phyloP scores from a whole-genome alignment of 2,329 filamentous ascomycete species.

The Penicillium sp. region DNA sequence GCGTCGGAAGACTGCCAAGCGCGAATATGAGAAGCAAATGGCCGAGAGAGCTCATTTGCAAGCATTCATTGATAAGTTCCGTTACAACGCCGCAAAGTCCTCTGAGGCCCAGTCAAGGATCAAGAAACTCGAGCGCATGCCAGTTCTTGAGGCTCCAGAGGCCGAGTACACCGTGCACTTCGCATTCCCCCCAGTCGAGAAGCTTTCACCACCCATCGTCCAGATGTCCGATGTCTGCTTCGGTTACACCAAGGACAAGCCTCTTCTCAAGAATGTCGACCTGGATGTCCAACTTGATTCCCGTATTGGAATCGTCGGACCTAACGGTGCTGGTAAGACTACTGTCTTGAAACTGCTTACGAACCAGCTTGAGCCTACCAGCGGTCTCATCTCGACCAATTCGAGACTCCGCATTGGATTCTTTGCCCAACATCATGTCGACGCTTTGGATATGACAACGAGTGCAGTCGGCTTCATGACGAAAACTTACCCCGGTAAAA shows the following conservation, averaged over 20 bases:
- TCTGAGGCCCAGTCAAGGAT: constrained; percentile 97
- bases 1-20: constrained; percentile 90
- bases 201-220: constrained; percentile 93
- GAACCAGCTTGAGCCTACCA: constrained; percentile 70
- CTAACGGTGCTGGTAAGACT: constrained; percentile 97
- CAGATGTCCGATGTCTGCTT: constrained; percentile 94
- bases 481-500: constrained; percentile 80
- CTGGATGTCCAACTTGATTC: constrained; percentile 97
- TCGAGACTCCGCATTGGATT: constrained; percentile 87
- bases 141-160: constrained; percentile 83
- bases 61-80: constrained; percentile 98
- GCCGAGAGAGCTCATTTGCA: constrained; percentile 87
- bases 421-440: constrained; percentile 98
- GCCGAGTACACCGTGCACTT: constrained; percentile 95
- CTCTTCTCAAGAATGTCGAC: constrained; percentile 80
- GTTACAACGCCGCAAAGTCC: constrained; percentile 98
- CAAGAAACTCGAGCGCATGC: constrained; percentile 98
- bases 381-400: constrained; percentile 82
- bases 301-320: constrained; percentile 97
- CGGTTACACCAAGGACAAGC: constrained; percentile 76
- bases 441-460: constrained; percentile 83
- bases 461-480: constrained; percentile 97
- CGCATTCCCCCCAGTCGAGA: constrained; percentile 95
- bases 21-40: constrained; percentile 99
- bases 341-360: constrained; percentile 98